These are phyloP conservation scores for Cronartium quercuum DNA, from an alignment of 1,284 basidiomycete genomes.

Conservation along the genomic window DNA sequence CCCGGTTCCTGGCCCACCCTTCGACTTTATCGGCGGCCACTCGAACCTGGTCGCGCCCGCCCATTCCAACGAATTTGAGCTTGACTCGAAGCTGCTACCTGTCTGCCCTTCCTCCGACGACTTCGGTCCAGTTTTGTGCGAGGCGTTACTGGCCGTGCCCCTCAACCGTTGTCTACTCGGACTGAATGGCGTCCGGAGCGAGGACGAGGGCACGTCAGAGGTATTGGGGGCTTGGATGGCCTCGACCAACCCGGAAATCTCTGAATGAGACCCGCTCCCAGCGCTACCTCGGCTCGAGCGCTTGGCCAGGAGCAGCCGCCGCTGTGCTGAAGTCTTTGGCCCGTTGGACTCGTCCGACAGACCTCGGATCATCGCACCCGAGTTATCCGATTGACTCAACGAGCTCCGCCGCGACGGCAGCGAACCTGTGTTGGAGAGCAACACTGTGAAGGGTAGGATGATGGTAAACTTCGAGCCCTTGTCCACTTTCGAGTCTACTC, in stretches of 20 bases:
- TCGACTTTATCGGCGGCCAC: background rate
- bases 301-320: background rate
- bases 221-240: background rate
- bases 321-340: background rate
- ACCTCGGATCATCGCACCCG: background rate
- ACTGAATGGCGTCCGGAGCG: background rate
- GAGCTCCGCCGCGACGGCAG: background rate
- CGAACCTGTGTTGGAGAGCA: background rate
- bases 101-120: conserved; percentile 1
- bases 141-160: background rate
- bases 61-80: background rate
- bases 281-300: conserved; percentile 8
- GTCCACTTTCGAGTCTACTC: conserved; percentile 50
- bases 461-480: conserved; percentile 51
- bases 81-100: conserved; percentile 1
- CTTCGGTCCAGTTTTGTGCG: background rate
- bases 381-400: background rate
- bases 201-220: background rate
- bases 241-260: conserved; percentile 22
- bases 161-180: background rate
- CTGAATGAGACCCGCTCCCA: conserved; percentile 1
- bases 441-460: conserved; percentile 49
- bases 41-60: background rate
- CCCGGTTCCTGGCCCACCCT: background rate
- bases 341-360: background rate